Evolutionary conservation across 495 filamentous ascomycete species (phyloP).

Genomic region (Hypomontagnella submonticulosa): DNA sequence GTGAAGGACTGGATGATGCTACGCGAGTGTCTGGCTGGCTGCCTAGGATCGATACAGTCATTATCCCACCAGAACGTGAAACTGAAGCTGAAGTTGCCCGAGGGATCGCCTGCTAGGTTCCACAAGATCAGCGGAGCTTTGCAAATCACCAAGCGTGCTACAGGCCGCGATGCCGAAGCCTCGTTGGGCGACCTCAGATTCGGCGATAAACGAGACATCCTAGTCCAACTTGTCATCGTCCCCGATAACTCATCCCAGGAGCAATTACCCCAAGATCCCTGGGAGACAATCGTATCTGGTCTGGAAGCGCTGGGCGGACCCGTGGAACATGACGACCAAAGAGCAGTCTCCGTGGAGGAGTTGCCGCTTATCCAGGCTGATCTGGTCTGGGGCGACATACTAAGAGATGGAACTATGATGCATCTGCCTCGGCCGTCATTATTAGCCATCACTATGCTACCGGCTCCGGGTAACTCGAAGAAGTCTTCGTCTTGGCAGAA

Average conservation of each 20-base stretch:
- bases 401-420: conserved; percentile 87
- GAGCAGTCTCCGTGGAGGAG: conserved; percentile 89
- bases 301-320: conserved; percentile 95
- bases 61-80: conserved; percentile 99
- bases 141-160: conserved; percentile 97
- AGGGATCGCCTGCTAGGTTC: conserved; percentile 97
- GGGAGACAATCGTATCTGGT: conserved; percentile 96
- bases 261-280: conserved; percentile 88
- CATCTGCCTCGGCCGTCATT: conserved; percentile 91
- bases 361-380: conserved; percentile 96
- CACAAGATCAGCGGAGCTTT: conserved; percentile 98
- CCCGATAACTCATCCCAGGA: conserved; percentile 90
- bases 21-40: conserved; percentile 94
- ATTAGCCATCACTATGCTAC: conserved; percentile 99
- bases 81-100: conserved; percentile 91
- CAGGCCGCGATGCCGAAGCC: conserved; percentile 93
- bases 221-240: conserved; percentile 93
- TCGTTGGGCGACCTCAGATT: conserved; percentile 93
- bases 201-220: conserved; percentile 96
- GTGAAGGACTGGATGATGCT: conserved; percentile 99
- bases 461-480: conserved; percentile 71
- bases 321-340: conserved; percentile 85
- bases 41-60: conserved; percentile 91
- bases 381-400: conserved; percentile 91
- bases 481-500: conserved; percentile 66